Percentiles rank a stretch among this genome's conserved stretches.
These are phyloP conservation scores for Rhizoclosmatium globosum DNA, from an alignment of 192 early-diverging fungal species.

Conservation along the genomic window DNA sequence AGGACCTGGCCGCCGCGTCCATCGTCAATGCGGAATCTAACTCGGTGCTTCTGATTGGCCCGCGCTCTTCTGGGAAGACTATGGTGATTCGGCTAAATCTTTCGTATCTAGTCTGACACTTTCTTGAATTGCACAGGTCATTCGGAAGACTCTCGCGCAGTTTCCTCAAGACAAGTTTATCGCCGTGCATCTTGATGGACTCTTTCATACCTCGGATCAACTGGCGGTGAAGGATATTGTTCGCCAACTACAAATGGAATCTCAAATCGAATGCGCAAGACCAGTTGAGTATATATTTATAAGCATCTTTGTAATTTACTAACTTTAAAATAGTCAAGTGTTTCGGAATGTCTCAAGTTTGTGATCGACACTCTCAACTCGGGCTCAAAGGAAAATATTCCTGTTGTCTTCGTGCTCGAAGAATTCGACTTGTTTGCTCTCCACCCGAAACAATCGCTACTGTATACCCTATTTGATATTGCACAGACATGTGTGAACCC, in stretches of 20 bases:
- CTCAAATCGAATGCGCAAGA: slow-evolving; percentile 47
- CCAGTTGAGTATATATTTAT: slow-evolving; percentile 12
- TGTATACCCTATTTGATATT: slow-evolving; percentile 95
- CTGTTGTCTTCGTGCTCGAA: slow-evolving; percentile 89
- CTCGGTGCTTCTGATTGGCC: slow-evolving; percentile 84
- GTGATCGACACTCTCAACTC: slow-evolving; percentile 70
- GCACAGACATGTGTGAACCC: slow-evolving; percentile 84
- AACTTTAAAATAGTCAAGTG: slow-evolving; percentile 3
- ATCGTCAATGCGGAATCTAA: slow-evolving; percentile 82
- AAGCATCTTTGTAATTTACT: slow-evolving; percentile 46
- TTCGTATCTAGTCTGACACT: slow-evolving; percentile 43
- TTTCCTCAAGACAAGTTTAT: slow-evolving; percentile 61
- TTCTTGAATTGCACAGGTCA: slow-evolving; percentile 31
- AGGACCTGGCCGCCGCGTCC: slow-evolving; percentile 67
- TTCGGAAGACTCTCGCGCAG: slow-evolving; percentile 52
- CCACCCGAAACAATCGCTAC: slow-evolving; percentile 89
- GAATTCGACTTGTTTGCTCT: slow-evolving; percentile 93
- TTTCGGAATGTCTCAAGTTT: slow-evolving; percentile 68
- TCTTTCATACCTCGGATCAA: slow-evolving; percentile 81
- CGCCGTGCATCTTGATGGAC: slow-evolving; percentile 76
- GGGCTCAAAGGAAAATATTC: slow-evolving; percentile 59
- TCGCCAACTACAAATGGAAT: slow-evolving; percentile 73
- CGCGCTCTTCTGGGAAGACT: slow-evolving; percentile 81
- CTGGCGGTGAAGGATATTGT: slow-evolving; percentile 85
- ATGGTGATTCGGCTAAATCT: slow-evolving; percentile 46